Evolutionary conservation across 225 moss, liverwort and hornwort genomes (phyloP), one percentile per base, ranked within the genome.

Genomic region (Pseudisothecium myosuroides): DNA sequence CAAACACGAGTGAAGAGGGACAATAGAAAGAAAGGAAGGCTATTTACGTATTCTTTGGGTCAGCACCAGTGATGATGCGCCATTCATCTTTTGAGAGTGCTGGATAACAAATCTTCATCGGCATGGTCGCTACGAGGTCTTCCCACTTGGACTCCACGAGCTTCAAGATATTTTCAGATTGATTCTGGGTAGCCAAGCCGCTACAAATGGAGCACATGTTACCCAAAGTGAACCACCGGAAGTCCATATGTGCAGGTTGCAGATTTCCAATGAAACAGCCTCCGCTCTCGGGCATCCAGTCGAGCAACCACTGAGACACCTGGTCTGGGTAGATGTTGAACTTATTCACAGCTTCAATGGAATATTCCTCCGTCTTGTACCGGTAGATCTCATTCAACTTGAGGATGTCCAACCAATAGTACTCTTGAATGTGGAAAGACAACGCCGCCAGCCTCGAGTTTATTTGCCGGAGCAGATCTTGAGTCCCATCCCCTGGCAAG

Each of bases 171-270:
- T 89, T 90, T 80, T 89, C 94, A 47, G 97, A 92, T 76, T 98
- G 98, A 47, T 92, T 84, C 61, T 93, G 82, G 50, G 94, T 96
- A 16, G 97, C 95, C 88, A 98, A 74, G 41, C 96, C 96, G n/a
- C 96, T 88, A 20, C 92, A 95, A 45, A 98, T 93, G 28, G 97
- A 95, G 96, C 97, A 97, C 65, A 98, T 87, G 87, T 98, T 98
- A 20, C 98, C 98, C 36, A 97, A 90, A 75, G 95, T 93, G 83
- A 98, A 98, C 91, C 96, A 93, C 82, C 98, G 94, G 75, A 98
- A 98, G 90, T 98, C 98, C 97, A 98, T 97, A 85, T 97, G 98
- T 36, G 98, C 98, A 88, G 98, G 98, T 87, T 97, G 97, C 83
- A 98, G 85, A 67, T 98, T 98, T 60, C 98, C 98, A 55, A 98